Base-by-base conservation (phyloP, 2,329 filamentous ascomycete species). In the Hypoxylon sp. region DNA sequence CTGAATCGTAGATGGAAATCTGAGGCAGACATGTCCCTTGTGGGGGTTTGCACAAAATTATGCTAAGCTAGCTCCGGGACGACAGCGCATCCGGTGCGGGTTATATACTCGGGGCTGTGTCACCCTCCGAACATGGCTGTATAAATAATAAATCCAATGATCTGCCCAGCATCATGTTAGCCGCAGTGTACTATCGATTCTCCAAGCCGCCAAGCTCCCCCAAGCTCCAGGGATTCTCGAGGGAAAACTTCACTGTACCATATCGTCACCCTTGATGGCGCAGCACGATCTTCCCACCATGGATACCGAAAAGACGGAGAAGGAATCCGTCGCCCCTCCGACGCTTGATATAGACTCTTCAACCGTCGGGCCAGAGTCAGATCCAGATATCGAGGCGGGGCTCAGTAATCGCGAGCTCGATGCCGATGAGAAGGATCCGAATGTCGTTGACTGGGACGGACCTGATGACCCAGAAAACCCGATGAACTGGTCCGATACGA, bases 391-490 rank as follows among this genome's bases (percentile, higher is more conserved):
- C 23, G 67, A 69, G 37, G 21, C 46, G 6, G 47, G 64, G 7
- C 27, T 51, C 19, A 25, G 45, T n/a, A 47, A 55, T n/a, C 29
- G 27, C 25, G 41, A 58, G 43, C 43, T 54, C 21, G 25, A 7
- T 25, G 12, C 34, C 25, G 54, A 55, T 16, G 61, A 67, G 52
- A 82, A 25, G 62, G 81, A 86, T 66, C 81, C 83, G 1, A 83
- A 86, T 64, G 76, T 87, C 11, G 84, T 90, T 11, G 83, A 83
- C 62, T 91, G 87, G 85, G 86, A 90, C 68, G 82, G 84, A 0
- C 82, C 83, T 0, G 76, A 86, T 58, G 87, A 89, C 58, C 83
- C 84, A 0, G 76, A 81, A 34, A 88, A 90, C 62, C 88, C 89
- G 0, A 76, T 84, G 67, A 91, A 91, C 73, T 91, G 88, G 87